These are phyloP conservation scores for Komagataella ulmi DNA, from an alignment of 805 yeast species.

Conservation along the genomic window DNA sequence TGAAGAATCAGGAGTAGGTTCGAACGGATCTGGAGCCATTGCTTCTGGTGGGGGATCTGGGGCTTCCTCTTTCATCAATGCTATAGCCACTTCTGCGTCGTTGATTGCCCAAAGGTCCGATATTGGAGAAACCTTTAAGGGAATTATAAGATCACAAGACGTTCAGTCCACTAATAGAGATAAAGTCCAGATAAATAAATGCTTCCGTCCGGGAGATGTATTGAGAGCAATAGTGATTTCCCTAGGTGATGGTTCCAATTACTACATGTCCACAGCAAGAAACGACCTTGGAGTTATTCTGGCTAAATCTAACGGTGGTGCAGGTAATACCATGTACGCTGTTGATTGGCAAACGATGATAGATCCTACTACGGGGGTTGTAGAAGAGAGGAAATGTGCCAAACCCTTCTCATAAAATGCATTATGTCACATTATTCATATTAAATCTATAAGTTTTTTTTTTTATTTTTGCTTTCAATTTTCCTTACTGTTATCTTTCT, in stretches of 20 bases:
- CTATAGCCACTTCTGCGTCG: constrained; percentile 23
- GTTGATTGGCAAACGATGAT: constrained; percentile 95
- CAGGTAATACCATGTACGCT: constrained; percentile 73
- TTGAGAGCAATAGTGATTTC: constrained; percentile 76
- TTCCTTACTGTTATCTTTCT: neutral
- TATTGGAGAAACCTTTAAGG: constrained; percentile 81
- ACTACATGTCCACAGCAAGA: constrained; percentile 78
- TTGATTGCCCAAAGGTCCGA: constrained; percentile 42
- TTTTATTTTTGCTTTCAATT: neutral
- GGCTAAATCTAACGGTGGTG: constrained; percentile 58
- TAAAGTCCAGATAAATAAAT: constrained; percentile 60
- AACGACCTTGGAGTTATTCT: constrained; percentile 91
- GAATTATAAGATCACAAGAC: constrained; percentile 76
- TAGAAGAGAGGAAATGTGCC: constrained; percentile 83
- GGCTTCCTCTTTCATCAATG: constrained; percentile 19
- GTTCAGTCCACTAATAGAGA: constrained; percentile 87
- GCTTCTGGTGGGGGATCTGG: constrained; percentile 44
- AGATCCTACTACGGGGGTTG: constrained; percentile 56
- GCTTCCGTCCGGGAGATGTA: constrained; percentile 87
- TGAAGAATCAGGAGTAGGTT: constrained; percentile 55
- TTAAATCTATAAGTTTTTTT: neutral
- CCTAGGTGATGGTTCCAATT: constrained; percentile 87
- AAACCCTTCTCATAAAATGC: constrained; percentile 44
- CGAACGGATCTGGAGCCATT: constrained; percentile 25
- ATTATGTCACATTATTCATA: neutral